Percentiles rank a stretch among this genome's conserved stretches.
Evolutionary conservation across 2,329 filamentous ascomycete species (phyloP).

Genomic region (Beauveria pseudobassiana): DNA sequence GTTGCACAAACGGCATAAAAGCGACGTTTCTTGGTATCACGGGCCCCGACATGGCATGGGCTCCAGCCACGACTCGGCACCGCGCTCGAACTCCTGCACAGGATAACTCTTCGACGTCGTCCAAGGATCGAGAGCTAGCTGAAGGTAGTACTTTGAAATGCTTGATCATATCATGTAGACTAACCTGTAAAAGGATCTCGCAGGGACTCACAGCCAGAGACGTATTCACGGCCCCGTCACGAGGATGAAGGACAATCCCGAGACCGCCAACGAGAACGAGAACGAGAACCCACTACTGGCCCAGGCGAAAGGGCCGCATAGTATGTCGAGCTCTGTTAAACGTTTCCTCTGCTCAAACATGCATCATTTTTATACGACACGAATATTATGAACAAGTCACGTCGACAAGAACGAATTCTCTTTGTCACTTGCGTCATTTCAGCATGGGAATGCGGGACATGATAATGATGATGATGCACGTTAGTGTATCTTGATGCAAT

Average conservation of each 20-base stretch:
- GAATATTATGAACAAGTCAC: slow-evolving; percentile 11
- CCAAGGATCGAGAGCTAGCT: slow-evolving; percentile 4
- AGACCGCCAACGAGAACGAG: neutral
- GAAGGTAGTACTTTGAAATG: neutral
- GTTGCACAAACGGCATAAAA: slow-evolving; percentile 29
- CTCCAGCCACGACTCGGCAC: neutral
- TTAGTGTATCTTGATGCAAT: neutral
- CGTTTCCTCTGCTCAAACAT: neutral
- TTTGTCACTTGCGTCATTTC: slow-evolving; percentile 9
- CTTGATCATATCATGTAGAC: neutral
- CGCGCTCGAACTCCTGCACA: slow-evolving; percentile 7
- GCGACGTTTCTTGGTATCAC: slow-evolving; percentile 30
- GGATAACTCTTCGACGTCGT: slow-evolving; percentile 12
- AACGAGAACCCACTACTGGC: neutral
- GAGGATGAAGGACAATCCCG: neutral
- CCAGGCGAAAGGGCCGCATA: neutral
- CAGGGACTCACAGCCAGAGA: slow-evolving; percentile 1
- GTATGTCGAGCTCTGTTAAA: neutral
- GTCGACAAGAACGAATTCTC: slow-evolving; percentile 8
- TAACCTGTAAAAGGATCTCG: neutral
- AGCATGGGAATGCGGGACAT: slow-evolving; percentile 9
- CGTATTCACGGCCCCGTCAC: neutral
- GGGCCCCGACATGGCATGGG: slow-evolving; percentile 17
- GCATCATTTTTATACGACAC: neutral
- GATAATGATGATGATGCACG: neutral